Evolutionary conservation across 2,329 filamentous ascomycete species (phyloP), one percentile per base, ranked within the genome.

Genomic region (Monilinia vaccinii-corymbosi): DNA sequence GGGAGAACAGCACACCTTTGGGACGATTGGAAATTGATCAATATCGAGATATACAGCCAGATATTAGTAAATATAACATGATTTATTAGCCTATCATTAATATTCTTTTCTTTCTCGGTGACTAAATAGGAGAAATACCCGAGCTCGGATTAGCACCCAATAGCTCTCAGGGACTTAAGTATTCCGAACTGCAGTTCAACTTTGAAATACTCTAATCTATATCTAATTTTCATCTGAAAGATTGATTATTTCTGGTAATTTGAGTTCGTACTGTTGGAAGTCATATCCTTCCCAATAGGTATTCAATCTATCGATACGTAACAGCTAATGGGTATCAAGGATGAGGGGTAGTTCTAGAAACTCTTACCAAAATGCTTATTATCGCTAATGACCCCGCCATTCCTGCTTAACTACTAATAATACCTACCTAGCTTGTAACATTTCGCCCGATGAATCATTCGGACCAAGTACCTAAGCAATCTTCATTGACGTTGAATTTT

Each of bases 371-470:
- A 31, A 56, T 34, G 28, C 42, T 48, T 56, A 56, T 56, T 16
- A 42, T 47, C 25, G 25, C 25, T 28, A 28, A 56, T 5, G 28
- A 48, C 40, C 53, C 53, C 53, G 40, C 40, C 42, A 56, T 47
- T 31, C 53, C 53, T 56, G 21, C 21, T 56, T n/a, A 32, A 40
- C 9, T 34, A 13, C 28, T n/a, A n/a, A n/a, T n/a, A n/a, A n/a
- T n/a, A 45, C 52, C 38, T 45, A 55, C 51, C 51, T 45, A 55
- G 45, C 34, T n/a, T 56, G 52, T 56, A 56, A 56, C 28, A 18
- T 28, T 25, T 36, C 32, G 21, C 51, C 31, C 31, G 42, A 48
- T 48, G 53, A 48, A 47, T 47, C 42, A 28, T 31, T 21, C 9
- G 36, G 49, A 8, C n/a, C 14, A 34, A 7, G 14, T 13, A 36